phyloP scores from a whole-genome alignment of 2,329 filamentous ascomycete species.

The Monilinia fructigena region DNA sequence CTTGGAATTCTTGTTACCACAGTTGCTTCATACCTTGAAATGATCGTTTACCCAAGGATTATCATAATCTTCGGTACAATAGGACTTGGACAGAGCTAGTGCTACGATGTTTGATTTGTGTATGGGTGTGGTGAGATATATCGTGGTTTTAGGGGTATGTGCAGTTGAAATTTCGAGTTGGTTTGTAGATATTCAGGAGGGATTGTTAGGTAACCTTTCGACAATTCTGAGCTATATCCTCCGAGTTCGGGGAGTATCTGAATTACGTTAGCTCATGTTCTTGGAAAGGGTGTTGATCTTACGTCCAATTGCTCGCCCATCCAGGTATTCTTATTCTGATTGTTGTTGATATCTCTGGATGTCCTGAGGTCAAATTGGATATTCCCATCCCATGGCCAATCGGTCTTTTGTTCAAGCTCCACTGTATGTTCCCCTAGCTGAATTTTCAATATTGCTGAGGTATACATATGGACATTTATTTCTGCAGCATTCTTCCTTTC shows the following conservation, averaged over 20 bases:
- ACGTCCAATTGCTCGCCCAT: conserved; percentile 47
- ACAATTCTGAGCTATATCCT: not conserved
- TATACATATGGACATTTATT: conserved; percentile 58
- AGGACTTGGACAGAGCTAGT: conserved; percentile 57
- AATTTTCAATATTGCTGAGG: conserved; percentile 48
- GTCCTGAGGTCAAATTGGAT: conserved; percentile 48
- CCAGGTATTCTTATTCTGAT: conserved; percentile 54
- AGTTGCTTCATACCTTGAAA: conserved; percentile 44
- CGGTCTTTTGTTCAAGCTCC: conserved; percentile 49
- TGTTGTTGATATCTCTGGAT: conserved; percentile 40
- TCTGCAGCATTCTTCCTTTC: conserved; percentile 41
- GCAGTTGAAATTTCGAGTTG: conserved; percentile 47
- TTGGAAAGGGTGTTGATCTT: conserved; percentile 16
- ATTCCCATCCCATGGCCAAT: conserved; percentile 58
- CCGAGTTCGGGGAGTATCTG: conserved; percentile 25
- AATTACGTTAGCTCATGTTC: conserved; percentile 30
- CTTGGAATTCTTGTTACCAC: not conserved
- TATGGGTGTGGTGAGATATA: conserved; percentile 55
- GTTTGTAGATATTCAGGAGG: conserved; percentile 43
- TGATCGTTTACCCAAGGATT: conserved; percentile 56
- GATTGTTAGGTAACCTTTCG: conserved; percentile 52
- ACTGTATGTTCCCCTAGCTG: conserved; percentile 41
- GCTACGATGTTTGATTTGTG: conserved; percentile 54
- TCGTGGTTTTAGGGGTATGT: conserved; percentile 48
- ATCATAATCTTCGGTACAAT: conserved; percentile 60